phyloP scores from a whole-genome alignment of 179 eudicot genomes.

The Beta macrorhiza region DNA sequence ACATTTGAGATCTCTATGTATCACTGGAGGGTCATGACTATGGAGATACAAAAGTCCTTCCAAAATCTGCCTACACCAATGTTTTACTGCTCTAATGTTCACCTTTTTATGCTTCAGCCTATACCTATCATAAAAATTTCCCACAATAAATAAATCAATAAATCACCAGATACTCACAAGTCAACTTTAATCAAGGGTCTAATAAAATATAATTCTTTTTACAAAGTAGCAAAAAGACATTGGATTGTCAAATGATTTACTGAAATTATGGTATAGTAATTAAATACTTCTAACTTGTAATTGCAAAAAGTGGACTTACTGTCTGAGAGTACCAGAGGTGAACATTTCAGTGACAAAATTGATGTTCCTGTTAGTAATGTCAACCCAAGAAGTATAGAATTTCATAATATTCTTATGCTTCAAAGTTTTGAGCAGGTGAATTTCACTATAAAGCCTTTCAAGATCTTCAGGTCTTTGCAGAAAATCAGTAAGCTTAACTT shows the following conservation, averaged over 20 bases:
- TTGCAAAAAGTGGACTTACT: constrained; percentile 22
- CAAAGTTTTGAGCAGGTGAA: constrained; percentile 34
- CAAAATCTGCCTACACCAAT: constrained; percentile 38
- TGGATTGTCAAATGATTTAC: neutral
- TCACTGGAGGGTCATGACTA: constrained; percentile 44
- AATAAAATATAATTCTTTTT: too few species aligned
- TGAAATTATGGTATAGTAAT: neutral
- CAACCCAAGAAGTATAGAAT: constrained; percentile 38
- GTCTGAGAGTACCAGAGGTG: constrained; percentile 39
- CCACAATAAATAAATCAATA: neutral
- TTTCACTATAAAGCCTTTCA: constrained; percentile 36
- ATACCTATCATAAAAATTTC: constrained; percentile 28
- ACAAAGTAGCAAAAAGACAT: neutral
- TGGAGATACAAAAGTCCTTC: constrained; percentile 36
- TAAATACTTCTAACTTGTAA: neutral
- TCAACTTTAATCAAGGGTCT: too few species aligned
- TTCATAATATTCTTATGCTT: constrained; percentile 36
- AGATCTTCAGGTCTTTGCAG: constrained; percentile 37
- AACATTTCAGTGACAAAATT: constrained; percentile 39
- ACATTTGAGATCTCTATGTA: constrained; percentile 77
- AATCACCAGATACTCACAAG: neutral
- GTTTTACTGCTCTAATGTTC: constrained; percentile 36
- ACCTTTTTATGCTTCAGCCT: constrained; percentile 36
- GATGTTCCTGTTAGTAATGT: constrained; percentile 30
- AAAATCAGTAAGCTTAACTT: constrained; percentile 36